Conservation (phyloP, 2,329 filamentous ascomycete species). For the Talaromyces atroroseus region DNA sequence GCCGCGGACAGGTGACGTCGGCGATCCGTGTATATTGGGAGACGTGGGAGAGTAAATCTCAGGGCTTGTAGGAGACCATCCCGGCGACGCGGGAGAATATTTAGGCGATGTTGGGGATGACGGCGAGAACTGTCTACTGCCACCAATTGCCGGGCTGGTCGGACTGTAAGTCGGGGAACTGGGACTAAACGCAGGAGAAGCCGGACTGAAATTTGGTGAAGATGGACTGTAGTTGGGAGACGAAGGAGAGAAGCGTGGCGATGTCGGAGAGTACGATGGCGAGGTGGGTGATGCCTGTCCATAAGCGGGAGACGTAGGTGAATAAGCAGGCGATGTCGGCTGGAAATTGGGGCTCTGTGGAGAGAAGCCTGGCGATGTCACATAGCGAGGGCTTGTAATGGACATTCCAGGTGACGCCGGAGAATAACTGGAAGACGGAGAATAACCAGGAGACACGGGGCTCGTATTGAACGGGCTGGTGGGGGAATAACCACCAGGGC, state of each 20-base stretch:
- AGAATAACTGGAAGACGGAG: slow-evolving; percentile 60
- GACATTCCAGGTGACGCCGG: slow-evolving; percentile 66
- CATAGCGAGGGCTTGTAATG: slow-evolving; percentile 52
- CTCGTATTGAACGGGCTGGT: slow-evolving; percentile 72
- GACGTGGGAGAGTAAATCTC: slow-evolving; percentile 47
- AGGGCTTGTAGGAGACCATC: slow-evolving; percentile 44
- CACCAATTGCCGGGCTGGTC: slow-evolving; percentile 46
- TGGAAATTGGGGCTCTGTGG: slow-evolving; percentile 50
- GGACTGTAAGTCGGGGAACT: slow-evolving; percentile 57
- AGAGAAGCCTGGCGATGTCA: slow-evolving; percentile 50
- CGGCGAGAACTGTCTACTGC: slow-evolving; percentile 37
- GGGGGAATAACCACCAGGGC: slow-evolving; percentile 58
- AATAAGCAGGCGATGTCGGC: slow-evolving; percentile 60
- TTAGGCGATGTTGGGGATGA: slow-evolving; percentile 48
- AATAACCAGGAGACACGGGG: slow-evolving; percentile 65
- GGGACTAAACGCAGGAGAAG: slow-evolving; percentile 49
- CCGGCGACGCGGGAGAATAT: slow-evolving; percentile 53
- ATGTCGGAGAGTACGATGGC: slow-evolving; percentile 50
- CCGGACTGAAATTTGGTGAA: slow-evolving; percentile 51
- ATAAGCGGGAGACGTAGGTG: slow-evolving; percentile 67
- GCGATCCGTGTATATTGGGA: slow-evolving; percentile 43
- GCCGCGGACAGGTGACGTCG: slow-evolving; percentile 35
- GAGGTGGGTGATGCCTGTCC: slow-evolving; percentile 62
- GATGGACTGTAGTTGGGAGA: slow-evolving; percentile 58
- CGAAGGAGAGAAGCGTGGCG: slow-evolving; percentile 53